These are phyloP conservation scores for Chara braunii DNA, from an alignment of 139 green algal species.

Conservation along the genomic window DNA sequence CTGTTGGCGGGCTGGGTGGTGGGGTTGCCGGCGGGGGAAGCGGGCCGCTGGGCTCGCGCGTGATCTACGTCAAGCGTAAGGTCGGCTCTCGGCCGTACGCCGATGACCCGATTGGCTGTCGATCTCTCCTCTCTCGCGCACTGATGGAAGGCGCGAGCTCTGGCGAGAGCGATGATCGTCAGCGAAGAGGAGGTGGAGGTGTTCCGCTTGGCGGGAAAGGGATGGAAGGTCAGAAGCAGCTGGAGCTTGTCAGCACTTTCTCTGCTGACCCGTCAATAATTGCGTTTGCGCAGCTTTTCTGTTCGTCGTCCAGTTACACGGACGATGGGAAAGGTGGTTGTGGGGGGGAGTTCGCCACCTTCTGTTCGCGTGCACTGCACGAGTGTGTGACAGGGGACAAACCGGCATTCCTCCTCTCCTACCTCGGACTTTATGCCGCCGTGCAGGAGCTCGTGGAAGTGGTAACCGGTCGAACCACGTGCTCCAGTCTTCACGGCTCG, in stretches of 20 bases:
- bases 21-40: conserved; percentile 20
- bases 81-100: not conserved
- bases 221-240: not conserved
- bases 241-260: conserved; percentile 48
- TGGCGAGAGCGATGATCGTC: not conserved
- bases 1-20: too few relatives aligned
- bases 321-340: too few relatives aligned
- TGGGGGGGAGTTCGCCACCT: conserved; percentile 43
- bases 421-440: not conserved
- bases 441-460: not conserved
- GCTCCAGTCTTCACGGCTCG: not conserved
- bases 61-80: not conserved
- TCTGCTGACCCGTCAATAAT: conserved; percentile 57
- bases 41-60: not conserved
- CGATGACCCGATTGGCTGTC: not conserved
- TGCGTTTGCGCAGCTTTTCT: conserved; percentile 51
- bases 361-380: conserved; percentile 50
- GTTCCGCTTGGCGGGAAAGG: not conserved
- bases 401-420: conserved; percentile 2
- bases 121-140: not conserved
- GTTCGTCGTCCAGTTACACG: not conserved
- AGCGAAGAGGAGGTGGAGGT: not conserved
- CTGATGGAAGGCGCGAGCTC: not conserved
- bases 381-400: conserved; percentile 66
- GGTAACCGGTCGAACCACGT: too few relatives aligned